These are phyloP conservation scores for Glonium stellatum DNA, from an alignment of 495 filamentous ascomycete genomes.

Conservation along the genomic window DNA sequence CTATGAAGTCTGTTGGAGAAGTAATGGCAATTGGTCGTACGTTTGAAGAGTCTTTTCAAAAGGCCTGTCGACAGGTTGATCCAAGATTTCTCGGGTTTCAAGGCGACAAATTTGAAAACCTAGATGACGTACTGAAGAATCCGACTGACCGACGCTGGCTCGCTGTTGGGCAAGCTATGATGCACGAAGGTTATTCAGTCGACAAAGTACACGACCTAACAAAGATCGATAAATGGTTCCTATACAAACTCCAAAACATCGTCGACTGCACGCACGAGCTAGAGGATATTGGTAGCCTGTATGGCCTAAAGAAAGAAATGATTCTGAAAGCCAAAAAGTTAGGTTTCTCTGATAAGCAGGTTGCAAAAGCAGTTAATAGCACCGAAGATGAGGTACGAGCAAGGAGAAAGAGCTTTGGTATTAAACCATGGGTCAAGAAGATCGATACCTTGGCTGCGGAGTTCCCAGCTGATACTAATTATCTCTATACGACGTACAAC, in stretches of 20 bases:
- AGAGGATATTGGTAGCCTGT: conserved; percentile 78
- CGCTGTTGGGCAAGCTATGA: conserved; percentile 94
- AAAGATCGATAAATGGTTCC: conserved; percentile 96
- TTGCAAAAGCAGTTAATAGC: conserved; percentile 74
- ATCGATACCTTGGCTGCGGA: conserved; percentile 96
- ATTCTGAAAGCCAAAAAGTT: conserved; percentile 90
- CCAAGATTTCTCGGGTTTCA: conserved; percentile 88
- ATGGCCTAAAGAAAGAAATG: conserved; percentile 78
- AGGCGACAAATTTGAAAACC: conserved; percentile 85
- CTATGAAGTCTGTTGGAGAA: conserved; percentile 97
- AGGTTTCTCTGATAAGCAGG: conserved; percentile 95
- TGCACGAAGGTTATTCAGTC: conserved; percentile 90
- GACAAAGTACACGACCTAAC: conserved; percentile 85
- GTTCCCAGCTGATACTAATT: conserved; percentile 96
- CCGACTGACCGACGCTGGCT: conserved; percentile 94
- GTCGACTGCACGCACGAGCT: conserved; percentile 83
- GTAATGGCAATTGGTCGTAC: conserved; percentile 99
- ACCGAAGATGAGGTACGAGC: conserved; percentile 87
- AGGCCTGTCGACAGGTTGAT: conserved; percentile 94
- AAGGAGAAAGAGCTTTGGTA: conserved; percentile 74
- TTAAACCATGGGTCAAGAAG: conserved; percentile 90
- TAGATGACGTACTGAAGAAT: conserved; percentile 84
- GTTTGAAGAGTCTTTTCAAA: conserved; percentile 98
- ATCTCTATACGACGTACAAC: conserved; percentile 95
- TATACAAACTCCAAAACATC: conserved; percentile 95